These are phyloP conservation scores for Leucocoprinus birnbaumii DNA, from an alignment of 768 basidiomycete genomes.

Conservation along the genomic window DNA sequence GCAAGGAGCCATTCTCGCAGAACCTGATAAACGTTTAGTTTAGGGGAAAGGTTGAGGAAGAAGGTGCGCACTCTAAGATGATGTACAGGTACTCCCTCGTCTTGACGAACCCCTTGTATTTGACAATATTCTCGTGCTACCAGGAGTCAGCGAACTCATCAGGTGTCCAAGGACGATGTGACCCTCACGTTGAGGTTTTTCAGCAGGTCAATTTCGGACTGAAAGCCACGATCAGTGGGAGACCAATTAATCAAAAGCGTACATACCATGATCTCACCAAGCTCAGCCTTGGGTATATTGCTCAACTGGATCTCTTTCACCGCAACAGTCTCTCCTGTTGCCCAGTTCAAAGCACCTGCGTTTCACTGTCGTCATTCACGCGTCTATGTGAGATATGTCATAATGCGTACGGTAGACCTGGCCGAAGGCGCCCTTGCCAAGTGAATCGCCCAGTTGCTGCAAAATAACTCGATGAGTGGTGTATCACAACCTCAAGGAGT, in stretches of 20 bases:
- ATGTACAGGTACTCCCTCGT: slow-evolving; percentile 94
- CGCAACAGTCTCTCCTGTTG: slow-evolving; percentile 96
- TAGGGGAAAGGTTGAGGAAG: neutral
- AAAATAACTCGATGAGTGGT: slow-evolving; percentile 11
- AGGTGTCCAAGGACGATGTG: neutral
- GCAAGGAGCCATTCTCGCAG: slow-evolving; percentile 97
- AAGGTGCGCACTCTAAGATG: slow-evolving; percentile 76
- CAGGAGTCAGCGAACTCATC: neutral
- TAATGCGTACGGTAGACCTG: slow-evolving; percentile 85
- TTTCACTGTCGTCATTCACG: slow-evolving; percentile 3
- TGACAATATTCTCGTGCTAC: slow-evolving; percentile 96
- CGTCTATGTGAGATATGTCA: neutral
- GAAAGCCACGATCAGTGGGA: slow-evolving; percentile 17
- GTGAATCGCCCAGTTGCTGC: slow-evolving; percentile 93
- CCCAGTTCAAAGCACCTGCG: slow-evolving; percentile 87
- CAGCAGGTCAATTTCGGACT: slow-evolving; percentile 96
- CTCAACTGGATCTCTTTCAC: slow-evolving; percentile 96
- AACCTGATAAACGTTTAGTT: slow-evolving; percentile 45
- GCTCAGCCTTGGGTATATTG: slow-evolving; percentile 90
- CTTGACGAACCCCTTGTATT: slow-evolving; percentile 98
- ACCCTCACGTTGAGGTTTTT: slow-evolving; percentile 88
- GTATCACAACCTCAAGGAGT: neutral
- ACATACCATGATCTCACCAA: slow-evolving; percentile 95
- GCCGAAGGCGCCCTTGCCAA: slow-evolving; percentile 97
- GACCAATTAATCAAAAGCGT: slow-evolving; percentile 11